Evolutionary conservation across 805 yeast genomes (phyloP).

Genomic region (Lipomyces chichibuensis): DNA sequence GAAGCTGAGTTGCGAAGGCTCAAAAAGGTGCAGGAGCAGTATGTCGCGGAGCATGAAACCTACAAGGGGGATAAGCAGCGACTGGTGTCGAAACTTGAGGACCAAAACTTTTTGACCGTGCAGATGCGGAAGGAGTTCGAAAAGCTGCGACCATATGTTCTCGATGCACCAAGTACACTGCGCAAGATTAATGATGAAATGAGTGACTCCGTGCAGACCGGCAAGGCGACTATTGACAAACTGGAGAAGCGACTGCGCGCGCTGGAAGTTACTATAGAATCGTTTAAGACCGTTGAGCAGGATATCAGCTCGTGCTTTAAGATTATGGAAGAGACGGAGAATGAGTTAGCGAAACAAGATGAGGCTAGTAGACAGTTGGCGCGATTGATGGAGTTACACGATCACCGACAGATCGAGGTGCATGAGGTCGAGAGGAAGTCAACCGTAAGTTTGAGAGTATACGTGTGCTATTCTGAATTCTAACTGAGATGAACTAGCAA

Average conservation of each 20-base stretch:
- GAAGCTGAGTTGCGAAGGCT: conserved; percentile 65
- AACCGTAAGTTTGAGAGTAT: conserved; percentile 13
- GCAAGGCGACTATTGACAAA: conserved; percentile 47
- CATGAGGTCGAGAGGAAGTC: conserved; percentile 50
- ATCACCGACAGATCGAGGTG: conserved; percentile 47
- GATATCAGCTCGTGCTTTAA: conserved; percentile 51
- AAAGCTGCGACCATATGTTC: conserved; percentile 60
- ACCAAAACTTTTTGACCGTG: conserved; percentile 57
- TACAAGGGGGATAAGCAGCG: conserved; percentile 67
- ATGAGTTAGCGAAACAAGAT: conserved; percentile 52
- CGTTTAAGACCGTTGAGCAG: conserved; percentile 57
- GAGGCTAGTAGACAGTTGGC: conserved; percentile 47
- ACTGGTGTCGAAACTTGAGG: conserved; percentile 62
- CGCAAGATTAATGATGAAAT: conserved; percentile 58
- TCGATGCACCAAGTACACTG: conserved; percentile 62
- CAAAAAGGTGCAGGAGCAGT: conserved; percentile 62
- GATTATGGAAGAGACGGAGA: conserved; percentile 55
- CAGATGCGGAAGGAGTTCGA: conserved; percentile 64
- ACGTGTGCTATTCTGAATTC: background rate
- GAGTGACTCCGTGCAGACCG: conserved; percentile 50
- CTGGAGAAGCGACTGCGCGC: conserved; percentile 56
- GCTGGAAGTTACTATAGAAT: conserved; percentile 57
- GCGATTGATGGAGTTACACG: conserved; percentile 49
- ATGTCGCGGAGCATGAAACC: conserved; percentile 62
- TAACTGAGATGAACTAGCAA: conserved; percentile 44